These are phyloP conservation scores for Cytospora mali DNA, from an alignment of 2,329 filamentous ascomycete genomes.

Conservation along the genomic window DNA sequence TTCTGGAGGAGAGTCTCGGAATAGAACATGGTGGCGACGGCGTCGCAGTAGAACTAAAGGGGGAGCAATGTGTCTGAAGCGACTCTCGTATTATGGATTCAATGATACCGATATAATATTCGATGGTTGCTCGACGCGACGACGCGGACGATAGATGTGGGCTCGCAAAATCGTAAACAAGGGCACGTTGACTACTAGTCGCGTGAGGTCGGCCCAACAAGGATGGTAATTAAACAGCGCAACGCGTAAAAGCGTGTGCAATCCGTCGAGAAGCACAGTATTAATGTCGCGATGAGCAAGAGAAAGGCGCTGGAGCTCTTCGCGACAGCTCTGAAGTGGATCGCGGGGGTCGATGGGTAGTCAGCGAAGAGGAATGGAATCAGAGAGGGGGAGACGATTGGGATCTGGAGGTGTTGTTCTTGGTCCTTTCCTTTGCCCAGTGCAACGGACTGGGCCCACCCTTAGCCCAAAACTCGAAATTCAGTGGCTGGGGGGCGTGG, in stretches of 20 bases:
- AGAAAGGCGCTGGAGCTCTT: constrained; percentile 16
- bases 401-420: constrained; percentile 18
- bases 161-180: constrained; percentile 23
- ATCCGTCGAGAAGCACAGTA: constrained; percentile 3
- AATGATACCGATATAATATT: background rate
- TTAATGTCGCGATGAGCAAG: constrained; percentile 11
- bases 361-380: constrained; percentile 12
- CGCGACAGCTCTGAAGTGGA: constrained; percentile 23
- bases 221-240: constrained; percentile 17
- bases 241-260: constrained; percentile 8
- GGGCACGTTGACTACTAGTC: constrained; percentile 22
- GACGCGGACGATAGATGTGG: constrained; percentile 17
- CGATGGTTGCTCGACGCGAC: constrained; percentile 22
- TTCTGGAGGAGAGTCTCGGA: constrained; percentile 94
- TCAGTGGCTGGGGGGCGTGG: background rate
- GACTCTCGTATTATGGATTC: background rate
- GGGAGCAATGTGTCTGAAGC: background rate
- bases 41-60: constrained; percentile 16
- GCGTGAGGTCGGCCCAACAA: constrained; percentile 21
- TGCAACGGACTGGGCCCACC: constrained; percentile 2
- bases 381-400: constrained; percentile 4
- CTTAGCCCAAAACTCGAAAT: background rate
- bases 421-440: constrained; percentile 6
- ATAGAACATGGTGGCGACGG: constrained; percentile 78
- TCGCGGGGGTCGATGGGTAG: constrained; percentile 23